Percentiles rank a stretch among this genome's conserved stretches.
phyloP scores from a whole-genome alignment of 2,329 filamentous ascomycete genomes.

The Aspergillus latus region DNA sequence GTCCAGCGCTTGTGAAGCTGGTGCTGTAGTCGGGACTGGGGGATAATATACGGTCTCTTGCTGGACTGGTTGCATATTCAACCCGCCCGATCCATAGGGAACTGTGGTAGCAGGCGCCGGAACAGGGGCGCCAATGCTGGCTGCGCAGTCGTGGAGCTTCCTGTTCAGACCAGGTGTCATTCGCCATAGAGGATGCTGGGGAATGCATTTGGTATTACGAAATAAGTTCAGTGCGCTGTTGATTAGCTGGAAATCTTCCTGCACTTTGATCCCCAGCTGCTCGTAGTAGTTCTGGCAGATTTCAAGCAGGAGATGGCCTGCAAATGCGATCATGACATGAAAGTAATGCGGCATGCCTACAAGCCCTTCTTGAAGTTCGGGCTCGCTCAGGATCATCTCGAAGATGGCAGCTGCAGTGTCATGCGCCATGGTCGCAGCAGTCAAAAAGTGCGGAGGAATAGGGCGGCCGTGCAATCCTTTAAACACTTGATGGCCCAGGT shows the following conservation, averaged over 20 bases:
- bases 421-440: constrained; percentile 29
- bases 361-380: constrained; percentile 37
- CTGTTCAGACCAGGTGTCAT: constrained; percentile 26
- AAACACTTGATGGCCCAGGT: constrained; percentile 50
- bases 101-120: background rate
- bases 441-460: constrained; percentile 34
- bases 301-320: constrained; percentile 43
- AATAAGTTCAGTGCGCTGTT: constrained; percentile 22
- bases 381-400: constrained; percentile 40
- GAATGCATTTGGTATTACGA: constrained; percentile 20
- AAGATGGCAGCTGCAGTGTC: constrained; percentile 40
- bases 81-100: background rate
- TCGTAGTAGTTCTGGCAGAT: constrained; percentile 38
- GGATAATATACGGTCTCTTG: background rate
- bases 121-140: constrained; percentile 4
- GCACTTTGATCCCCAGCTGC: constrained; percentile 35
- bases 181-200: constrained; percentile 26
- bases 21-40: background rate
- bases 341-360: constrained; percentile 45
- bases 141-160: constrained; percentile 23
- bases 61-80: background rate
- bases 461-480: constrained; percentile 42
- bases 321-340: constrained; percentile 46
- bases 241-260: constrained; percentile 18
- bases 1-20: background rate